A percentile compares a stretch with the other conserved stretches of the same genome.
Conservation (phyloP, 228 moss, liverwort and hornwort species). For the Sphagnum fallax region DNA sequence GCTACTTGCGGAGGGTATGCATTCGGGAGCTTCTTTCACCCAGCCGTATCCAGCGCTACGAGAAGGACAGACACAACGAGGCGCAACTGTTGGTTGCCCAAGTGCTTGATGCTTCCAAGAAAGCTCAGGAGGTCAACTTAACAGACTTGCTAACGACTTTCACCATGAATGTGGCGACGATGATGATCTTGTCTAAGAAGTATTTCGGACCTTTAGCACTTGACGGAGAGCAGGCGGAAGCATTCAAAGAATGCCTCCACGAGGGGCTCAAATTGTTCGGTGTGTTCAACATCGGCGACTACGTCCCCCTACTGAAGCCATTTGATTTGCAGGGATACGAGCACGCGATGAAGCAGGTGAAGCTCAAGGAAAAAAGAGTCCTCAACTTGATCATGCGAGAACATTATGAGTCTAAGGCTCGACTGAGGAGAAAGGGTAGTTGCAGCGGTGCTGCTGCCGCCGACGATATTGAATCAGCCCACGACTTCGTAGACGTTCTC, state of each 20-base stretch:
- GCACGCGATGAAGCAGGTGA: not conserved
- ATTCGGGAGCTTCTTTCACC: slow-evolving; percentile 2
- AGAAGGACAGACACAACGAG: not conserved
- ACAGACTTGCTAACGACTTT: not conserved
- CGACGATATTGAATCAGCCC: not conserved
- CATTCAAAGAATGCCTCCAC: not conserved
- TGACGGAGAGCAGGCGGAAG: not conserved
- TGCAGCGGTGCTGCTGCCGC: no score
- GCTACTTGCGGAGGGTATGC: slow-evolving; percentile 1
- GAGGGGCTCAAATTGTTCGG: slow-evolving; percentile 1
- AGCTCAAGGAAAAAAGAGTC: no score
- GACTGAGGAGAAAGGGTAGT: not conserved
- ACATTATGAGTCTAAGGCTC: not conserved
- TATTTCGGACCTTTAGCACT: not conserved
- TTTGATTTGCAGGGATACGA: slow-evolving; percentile 3
- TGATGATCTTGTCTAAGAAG: slow-evolving; percentile 2
- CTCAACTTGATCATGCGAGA: not conserved
- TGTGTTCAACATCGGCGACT: slow-evolving; percentile 4
- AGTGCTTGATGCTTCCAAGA: not conserved
- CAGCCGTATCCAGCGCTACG: slow-evolving; percentile 3
- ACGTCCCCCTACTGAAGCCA: not conserved
- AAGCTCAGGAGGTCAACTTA: not conserved
- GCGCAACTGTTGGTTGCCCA: not conserved
- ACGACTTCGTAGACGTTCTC: slow-evolving; percentile 9
- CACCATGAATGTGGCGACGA: slow-evolving; percentile 2